These are phyloP conservation scores for Cryoendolithus antarcticus DNA, from an alignment of 2,329 filamentous ascomycete species.

Conservation along the genomic window DNA sequence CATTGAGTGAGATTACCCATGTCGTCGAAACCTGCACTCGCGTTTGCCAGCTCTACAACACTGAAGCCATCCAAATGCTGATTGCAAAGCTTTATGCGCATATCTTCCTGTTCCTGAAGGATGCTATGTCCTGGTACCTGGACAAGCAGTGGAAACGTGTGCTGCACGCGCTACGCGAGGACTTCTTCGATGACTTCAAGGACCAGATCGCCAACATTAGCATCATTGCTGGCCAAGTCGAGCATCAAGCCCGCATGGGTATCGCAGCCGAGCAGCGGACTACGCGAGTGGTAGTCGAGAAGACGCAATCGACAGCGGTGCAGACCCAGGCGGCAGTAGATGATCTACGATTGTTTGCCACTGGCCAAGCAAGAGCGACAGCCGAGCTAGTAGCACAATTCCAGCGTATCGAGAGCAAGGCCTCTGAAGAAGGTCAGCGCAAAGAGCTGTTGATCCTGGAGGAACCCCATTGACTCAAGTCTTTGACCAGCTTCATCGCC, in stretches of 20 bases:
- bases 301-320: neutral
- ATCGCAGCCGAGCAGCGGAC: neutral
- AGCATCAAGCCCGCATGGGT: neutral
- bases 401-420: neutral
- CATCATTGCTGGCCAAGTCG: constrained; percentile 7
- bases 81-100: constrained; percentile 14
- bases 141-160: constrained; percentile 9
- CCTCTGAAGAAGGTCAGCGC: neutral
- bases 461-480: neutral
- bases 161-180: constrained; percentile 11
- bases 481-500: neutral
- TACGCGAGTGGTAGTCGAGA: neutral
- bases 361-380: neutral
- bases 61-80: constrained; percentile 9
- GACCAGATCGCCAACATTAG: constrained; percentile 10
- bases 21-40: constrained; percentile 10
- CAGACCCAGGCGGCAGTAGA: too few species aligned
- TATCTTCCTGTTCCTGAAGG: constrained; percentile 15
- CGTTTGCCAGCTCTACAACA: constrained; percentile 10
- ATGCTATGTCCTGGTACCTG: constrained; percentile 14
- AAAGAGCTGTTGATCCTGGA: neutral
- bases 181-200: constrained; percentile 12
- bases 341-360: neutral
- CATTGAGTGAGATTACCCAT: constrained; percentile 13
- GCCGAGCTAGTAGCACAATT: neutral